Evolutionary conservation across 106 monocot species (phyloP), one percentile per base, ranked within the genome.

Genomic region (Acorus gramineus): DNA sequence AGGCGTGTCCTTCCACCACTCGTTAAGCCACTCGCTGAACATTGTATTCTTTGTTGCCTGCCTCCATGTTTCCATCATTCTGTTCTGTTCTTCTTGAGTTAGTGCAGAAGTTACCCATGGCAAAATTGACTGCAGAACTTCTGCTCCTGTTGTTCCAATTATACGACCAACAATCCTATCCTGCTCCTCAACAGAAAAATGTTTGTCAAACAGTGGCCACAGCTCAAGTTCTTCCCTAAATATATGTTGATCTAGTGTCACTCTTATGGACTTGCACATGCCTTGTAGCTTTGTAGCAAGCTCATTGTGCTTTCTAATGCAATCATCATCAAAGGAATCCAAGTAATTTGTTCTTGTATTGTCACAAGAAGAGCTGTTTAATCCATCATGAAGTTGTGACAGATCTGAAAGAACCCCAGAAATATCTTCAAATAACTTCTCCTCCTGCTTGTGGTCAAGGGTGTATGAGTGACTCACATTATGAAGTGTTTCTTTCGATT

Each of bases 1-100:
- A 63, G 83, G 81, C 62, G 57, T 73, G 53, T 66, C 75, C 68
- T 83, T 89, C 98, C 92, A 92, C 98, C 98, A 99, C 61, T 88
- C 92, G 75, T 99, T 99, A 74, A 99, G 70, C 98, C 98, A 99
- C 59, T 99, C 98, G 80, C 85, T 79, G 56, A 99, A 99, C 98
- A 99, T 99, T 47, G 98, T 99, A 59, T 99, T 99, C 72, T 88
- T 99, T 11, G 98, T 89, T 66, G 83, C 89, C 67, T 89, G 80
- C 65, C 69, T 87, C 89, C 92, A 92, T 65, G 92, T 99, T 47
- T 99, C 98, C 78, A 99, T 84, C 92, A 99, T 92, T 69, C 74
- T 88, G 63, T 99, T 89, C 74, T 99, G 98, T 69, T 99, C 98
- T 55, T 99, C 89, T 64, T 78, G 85, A 50, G 92, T 85, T 55